phyloP scores from a whole-genome alignment of 2,329 filamentous ascomycete genomes.

The Tolypocladium ophioglossoides region DNA sequence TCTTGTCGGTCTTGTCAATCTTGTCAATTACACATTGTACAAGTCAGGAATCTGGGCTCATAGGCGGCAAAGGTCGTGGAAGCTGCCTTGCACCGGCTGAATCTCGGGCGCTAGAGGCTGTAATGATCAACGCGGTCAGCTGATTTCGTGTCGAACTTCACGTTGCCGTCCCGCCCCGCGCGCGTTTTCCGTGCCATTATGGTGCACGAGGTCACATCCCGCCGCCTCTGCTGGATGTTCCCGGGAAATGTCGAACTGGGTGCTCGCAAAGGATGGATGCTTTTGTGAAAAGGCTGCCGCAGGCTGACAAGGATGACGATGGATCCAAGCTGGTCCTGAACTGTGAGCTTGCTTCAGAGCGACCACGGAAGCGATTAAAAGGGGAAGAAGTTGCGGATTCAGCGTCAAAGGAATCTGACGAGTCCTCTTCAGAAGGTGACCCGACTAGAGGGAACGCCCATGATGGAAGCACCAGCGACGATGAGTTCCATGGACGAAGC shows the following conservation, averaged over 20 bases:
- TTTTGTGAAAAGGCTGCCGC: conserved; percentile 22
- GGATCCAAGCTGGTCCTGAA: not conserved
- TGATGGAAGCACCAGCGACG: conserved; percentile 2
- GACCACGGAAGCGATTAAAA: conserved; percentile 22
- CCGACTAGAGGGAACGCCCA: not conserved
- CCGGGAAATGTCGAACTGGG: conserved; percentile 3
- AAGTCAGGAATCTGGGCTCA: not conserved
- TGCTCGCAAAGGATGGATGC: conserved; percentile 22
- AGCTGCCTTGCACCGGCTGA: conserved; percentile 2
- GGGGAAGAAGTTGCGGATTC: conserved; percentile 11
- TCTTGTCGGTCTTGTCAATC: not conserved
- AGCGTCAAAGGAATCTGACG: conserved; percentile 11
- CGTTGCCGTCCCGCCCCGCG: not conserved
- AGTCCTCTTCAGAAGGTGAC: not conserved
- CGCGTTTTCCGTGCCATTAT: conserved; percentile 2
- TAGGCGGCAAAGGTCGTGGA: not conserved
- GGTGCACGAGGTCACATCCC: not conserved
- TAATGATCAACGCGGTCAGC: conserved; percentile 16
- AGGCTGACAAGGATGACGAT: conserved; percentile 6
- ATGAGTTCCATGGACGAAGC: conserved; percentile 7
- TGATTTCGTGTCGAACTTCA: conserved; percentile 24
- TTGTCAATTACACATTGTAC: not conserved
- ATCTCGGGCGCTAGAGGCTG: not conserved
- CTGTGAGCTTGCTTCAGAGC: conserved; percentile 7
- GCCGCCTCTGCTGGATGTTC: not conserved